A percentile compares a stretch with the other conserved stretches of the same genome.
phyloP scores from a whole-genome alignment of 2,329 filamentous ascomycete genomes.

The Diaporthe helianthi region DNA sequence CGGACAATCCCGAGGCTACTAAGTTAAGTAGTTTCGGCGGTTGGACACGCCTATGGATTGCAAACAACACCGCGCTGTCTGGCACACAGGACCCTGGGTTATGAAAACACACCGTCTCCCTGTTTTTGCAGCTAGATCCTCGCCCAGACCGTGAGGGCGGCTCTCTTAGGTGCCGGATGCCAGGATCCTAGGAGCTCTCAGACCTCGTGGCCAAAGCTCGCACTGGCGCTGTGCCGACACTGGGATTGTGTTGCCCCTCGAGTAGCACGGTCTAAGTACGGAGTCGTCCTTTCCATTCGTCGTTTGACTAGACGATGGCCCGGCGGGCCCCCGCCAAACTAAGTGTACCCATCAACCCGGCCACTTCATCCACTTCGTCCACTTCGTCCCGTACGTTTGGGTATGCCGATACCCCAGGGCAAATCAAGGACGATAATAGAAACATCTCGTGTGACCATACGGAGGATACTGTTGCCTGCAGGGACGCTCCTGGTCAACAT shows the following conservation, averaged over 20 bases:
- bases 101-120: background rate
- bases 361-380: too few species aligned
- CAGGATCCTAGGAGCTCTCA: background rate
- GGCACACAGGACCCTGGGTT: background rate
- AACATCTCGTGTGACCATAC: background rate
- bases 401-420: background rate
- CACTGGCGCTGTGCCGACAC: background rate
- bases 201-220: conserved; percentile 19
- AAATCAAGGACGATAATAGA: background rate
- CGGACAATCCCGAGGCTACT: background rate
- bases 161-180: background rate
- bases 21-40: background rate
- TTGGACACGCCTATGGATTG: background rate
- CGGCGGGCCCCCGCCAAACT: background rate
- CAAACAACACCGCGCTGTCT: conserved; percentile 2
- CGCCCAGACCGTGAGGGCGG: background rate
- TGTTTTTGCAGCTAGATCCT: background rate
- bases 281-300: background rate
- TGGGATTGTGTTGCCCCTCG: background rate
- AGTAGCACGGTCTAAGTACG: background rate
- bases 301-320: background rate
- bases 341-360: background rate
- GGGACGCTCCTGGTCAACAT: background rate
- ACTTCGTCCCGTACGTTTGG: background rate
- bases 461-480: background rate